Conservation (phyloP, 176 grass and related monocot genomes). For the maize (Zea mays) region Zm-B73-REFERENCE-NAM-5.0 NC_050096.1:102372501-102373000, state of each 20-base stretch:
- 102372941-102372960: neutral
- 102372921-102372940: neutral
- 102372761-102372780: conserved; percentile 72
- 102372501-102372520: conserved; percentile 90
- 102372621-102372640: conserved; percentile 14
- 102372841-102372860: conserved; percentile 3
- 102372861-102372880: neutral
- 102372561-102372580: conserved; percentile 33
- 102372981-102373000: neutral
- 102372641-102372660: conserved; percentile 63
- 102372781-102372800: conserved; percentile 98
- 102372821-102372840: conserved; percentile 71
- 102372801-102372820: conserved; percentile 97
- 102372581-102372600: conserved; percentile 16
- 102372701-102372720: conserved; percentile 89
- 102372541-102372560: conserved; percentile 85
- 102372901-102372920: neutral
- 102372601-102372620: conserved; percentile 4
- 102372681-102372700: conserved; percentile 90
- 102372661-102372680: conserved; percentile 81
- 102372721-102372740: conserved; percentile 82
- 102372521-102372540: conserved; percentile 80
- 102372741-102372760: conserved; percentile 80
- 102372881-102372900: neutral
- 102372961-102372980: neutral